These are phyloP conservation scores for Metschnikowia reukaufii DNA, from an alignment of 805 yeast species.

Conservation along the genomic window DNA sequence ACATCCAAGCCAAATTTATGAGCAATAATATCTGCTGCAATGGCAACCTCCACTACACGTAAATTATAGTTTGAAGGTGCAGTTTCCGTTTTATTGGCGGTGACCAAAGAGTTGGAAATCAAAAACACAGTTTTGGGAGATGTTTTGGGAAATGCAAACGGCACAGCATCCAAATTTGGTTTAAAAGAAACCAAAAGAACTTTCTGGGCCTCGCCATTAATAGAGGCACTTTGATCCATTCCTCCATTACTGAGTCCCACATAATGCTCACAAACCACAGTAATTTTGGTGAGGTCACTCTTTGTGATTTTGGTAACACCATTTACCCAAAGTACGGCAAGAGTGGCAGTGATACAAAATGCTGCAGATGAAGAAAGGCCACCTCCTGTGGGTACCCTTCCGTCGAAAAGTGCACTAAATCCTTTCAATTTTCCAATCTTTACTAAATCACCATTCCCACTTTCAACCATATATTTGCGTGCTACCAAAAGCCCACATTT, in stretches of 20 bases:
- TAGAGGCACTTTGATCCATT: conserved; percentile 73
- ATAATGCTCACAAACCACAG: conserved; percentile 66
- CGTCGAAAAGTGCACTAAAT: conserved; percentile 54
- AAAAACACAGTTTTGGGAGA: conserved; percentile 50
- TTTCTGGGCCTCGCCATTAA: conserved; percentile 59
- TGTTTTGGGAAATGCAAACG: conserved; percentile 52
- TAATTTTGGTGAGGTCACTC: conserved; percentile 54
- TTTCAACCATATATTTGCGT: conserved; percentile 36
- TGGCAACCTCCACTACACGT: conserved; percentile 68
- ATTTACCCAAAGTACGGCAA: conserved; percentile 55
- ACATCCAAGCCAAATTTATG: conserved; percentile 43
- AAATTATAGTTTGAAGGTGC: conserved; percentile 70
- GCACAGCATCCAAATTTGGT: conserved; percentile 55
- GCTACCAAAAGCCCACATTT: conserved; percentile 66
- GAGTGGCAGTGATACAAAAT: conserved; percentile 62
- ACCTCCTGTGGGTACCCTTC: conserved; percentile 70
- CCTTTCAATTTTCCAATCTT: conserved; percentile 38
- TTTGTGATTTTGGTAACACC: conserved; percentile 46
- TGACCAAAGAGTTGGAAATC: conserved; percentile 62
- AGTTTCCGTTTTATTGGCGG: conserved; percentile 65
- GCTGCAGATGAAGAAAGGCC: conserved; percentile 75
- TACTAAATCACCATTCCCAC: conserved; percentile 23
- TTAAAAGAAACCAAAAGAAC: conserved; percentile 61
- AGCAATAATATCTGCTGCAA: conserved; percentile 64
- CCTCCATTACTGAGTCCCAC: conserved; percentile 81